Evolutionary conservation across 495 filamentous ascomycete genomes (phyloP), one percentile per base, ranked within the genome.

Genomic region (Podospora anserina): DNA sequence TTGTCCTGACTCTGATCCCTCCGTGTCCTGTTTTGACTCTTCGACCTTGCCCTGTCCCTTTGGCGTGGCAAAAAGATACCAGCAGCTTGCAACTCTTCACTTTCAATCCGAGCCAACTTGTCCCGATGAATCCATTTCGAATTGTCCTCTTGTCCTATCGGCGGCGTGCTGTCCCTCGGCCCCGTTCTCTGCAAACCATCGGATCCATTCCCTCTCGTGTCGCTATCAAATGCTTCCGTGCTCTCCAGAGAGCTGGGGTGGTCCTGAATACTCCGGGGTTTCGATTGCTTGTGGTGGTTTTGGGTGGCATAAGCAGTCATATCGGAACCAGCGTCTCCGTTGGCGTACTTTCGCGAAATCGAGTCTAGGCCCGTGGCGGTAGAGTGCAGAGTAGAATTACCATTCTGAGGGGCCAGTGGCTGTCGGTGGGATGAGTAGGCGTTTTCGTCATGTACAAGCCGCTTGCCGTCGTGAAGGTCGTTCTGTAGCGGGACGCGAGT

Each of bases 111-210:
- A 39, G 92, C 94, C 60, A 99, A 80, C 79, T 98, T 99, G 78
- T 99, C 95, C 26, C 95, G 86, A 76, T 99, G 94, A 67, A 99
- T 98, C 95, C 95, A 98, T 76, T 90, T 88, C 61, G 90, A 90
- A 70, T 84, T 82, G 54, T 91, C 89, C 32, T 83, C 80, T 58
- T 87, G 69, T 11, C 64, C 66, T 1, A 49, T 39, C 7, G 63
- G 63, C 20, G 65, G 58, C 20, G 44, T 26, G 27, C 55, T 32
- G 18, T 71, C 72, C n/a, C 57, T 57, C 2, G 62, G 65, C 6
- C 63, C 62, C 27, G 63, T 72, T 61, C 67, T 70, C 27, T 39
- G 61, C 1, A 68, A n/a, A 0, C 71, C 72, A 28, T 71, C 71
- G 6, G 26, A 15, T 2, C 67, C 58, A 4, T 71, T 69, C 18